A percentile compares a stretch with the other conserved stretches of the same genome.
These are phyloP conservation scores for Rasamsonia emersonii DNA, from an alignment of 2,329 filamentous ascomycete genomes.

Conservation along the genomic window DNA sequence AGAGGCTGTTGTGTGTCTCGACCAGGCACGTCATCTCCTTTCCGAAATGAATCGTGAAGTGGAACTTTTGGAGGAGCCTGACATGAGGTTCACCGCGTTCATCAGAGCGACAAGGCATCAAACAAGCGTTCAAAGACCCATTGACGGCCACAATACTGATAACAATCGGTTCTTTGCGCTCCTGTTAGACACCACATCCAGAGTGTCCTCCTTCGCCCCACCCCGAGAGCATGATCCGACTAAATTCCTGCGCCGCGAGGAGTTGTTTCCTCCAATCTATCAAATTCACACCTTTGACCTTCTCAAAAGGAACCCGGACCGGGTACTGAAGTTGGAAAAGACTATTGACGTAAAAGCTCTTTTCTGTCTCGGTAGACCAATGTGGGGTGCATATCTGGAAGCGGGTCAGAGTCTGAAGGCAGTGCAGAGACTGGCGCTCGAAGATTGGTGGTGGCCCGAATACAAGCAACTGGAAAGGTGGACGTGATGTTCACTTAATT, in stretches of 20 bases:
- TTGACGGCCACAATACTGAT: background rate
- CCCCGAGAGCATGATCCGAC: background rate
- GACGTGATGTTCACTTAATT: background rate
- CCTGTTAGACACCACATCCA: conserved; percentile 1
- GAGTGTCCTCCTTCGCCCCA: background rate
- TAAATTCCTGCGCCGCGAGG: too few species aligned
- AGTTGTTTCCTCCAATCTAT: background rate
- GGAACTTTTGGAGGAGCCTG: background rate
- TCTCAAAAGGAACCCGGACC: too few species aligned
- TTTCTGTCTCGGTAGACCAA: background rate
- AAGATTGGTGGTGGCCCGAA: too few species aligned
- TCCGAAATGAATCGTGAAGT: too few species aligned
- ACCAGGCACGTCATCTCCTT: background rate
- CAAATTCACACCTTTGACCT: conserved; percentile 1
- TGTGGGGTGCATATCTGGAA: background rate
- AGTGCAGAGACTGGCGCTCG: background rate
- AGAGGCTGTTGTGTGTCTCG: background rate
- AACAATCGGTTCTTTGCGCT: background rate
- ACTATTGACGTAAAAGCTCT: conserved; percentile 1
- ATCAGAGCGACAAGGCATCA: background rate
- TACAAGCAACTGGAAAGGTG: too few species aligned
- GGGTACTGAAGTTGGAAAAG: background rate
- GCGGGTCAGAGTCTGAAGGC: background rate
- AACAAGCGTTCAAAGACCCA: background rate
- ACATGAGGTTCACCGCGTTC: background rate